phyloP scores from a whole-genome alignment of 768 basidiomycete species.

The Exidia glandulosa region DNA sequence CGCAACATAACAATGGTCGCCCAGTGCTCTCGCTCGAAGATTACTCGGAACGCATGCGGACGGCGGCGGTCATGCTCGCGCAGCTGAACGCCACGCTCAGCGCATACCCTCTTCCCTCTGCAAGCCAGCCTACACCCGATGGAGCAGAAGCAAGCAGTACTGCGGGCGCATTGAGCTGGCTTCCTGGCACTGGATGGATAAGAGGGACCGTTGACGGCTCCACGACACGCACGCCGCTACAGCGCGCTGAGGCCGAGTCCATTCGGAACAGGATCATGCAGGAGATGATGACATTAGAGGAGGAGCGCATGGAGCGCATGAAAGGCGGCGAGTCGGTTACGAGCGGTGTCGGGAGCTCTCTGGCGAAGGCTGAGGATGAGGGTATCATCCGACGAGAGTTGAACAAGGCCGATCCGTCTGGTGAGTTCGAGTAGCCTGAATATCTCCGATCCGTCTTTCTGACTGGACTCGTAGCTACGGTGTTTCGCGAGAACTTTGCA shows the following conservation, averaged over 20 bases:
- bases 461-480: conserved; percentile 39
- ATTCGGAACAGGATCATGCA: conserved; percentile 96
- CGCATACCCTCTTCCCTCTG: conserved; percentile 8
- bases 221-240: conserved; percentile 20
- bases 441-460: conserved; percentile 2
- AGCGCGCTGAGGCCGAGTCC: conserved; percentile 72
- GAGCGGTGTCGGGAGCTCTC: conserved; percentile 23
- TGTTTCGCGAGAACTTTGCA: conserved; percentile 92
- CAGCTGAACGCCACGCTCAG: conserved; percentile 80
- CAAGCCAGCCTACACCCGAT: conserved; percentile 9
- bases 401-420: conserved; percentile 92
- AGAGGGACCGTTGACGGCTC: conserved; percentile 13
- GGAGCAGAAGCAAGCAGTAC: background rate
- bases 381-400: conserved; percentile 86
- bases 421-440: conserved; percentile 9
- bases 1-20: conserved; percentile 8
- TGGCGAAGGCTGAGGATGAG: conserved; percentile 80
- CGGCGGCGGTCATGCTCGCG: conserved; percentile 95
- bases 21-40: conserved; percentile 75
- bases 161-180: conserved; percentile 28
- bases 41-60: conserved; percentile 97
- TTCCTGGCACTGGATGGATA: conserved; percentile 48
- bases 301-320: conserved; percentile 94
- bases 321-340: conserved; percentile 16
- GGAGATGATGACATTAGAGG: conserved; percentile 95